phyloP scores from a whole-genome alignment of 768 basidiomycete genomes.

The Terana coerulea region DNA sequence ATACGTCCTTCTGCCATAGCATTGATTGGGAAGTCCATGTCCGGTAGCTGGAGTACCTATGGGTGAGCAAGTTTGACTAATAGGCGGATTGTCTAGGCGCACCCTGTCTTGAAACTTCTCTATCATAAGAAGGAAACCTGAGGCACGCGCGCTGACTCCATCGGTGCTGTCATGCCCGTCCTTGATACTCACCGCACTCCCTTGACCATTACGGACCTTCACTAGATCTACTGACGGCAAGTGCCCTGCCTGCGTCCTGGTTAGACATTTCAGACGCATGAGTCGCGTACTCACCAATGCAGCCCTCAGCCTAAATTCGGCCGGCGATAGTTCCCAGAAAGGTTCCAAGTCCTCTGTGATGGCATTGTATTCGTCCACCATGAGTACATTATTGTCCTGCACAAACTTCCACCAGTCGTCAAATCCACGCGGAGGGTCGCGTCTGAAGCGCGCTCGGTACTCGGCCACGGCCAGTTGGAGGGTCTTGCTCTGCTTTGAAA shows the following conservation, averaged over 20 bases:
- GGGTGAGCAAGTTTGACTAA: slow-evolving; percentile 3
- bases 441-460: slow-evolving; percentile 73
- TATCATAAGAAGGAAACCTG: slow-evolving; percentile 74
- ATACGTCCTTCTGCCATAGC: slow-evolving; percentile 92
- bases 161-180: slow-evolving; percentile 58
- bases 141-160: slow-evolving; percentile 66
- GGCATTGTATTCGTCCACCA: slow-evolving; percentile 88
- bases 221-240: slow-evolving; percentile 86
- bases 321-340: slow-evolving; percentile 73
- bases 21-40: slow-evolving; percentile 95
- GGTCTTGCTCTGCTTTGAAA: slow-evolving; percentile 76
- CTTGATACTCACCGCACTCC: slow-evolving; percentile 54
- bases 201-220: slow-evolving; percentile 64
- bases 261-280: background rate
- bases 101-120: slow-evolving; percentile 65
- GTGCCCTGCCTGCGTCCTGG: slow-evolving; percentile 51
- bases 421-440: slow-evolving; percentile 86
- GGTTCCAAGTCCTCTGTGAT: slow-evolving; percentile 79
- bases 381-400: slow-evolving; percentile 61
- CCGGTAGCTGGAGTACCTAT: slow-evolving; percentile 61
- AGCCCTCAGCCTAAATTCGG: slow-evolving; percentile 65
- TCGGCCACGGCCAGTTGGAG: slow-evolving; percentile 75
- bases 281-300: slow-evolving; percentile 41
- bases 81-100: slow-evolving; percentile 18
- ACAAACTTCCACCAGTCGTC: slow-evolving; percentile 89